Conservation (phyloP, 495 filamentous ascomycete genomes). For the Extremus antarcticus region DNA sequence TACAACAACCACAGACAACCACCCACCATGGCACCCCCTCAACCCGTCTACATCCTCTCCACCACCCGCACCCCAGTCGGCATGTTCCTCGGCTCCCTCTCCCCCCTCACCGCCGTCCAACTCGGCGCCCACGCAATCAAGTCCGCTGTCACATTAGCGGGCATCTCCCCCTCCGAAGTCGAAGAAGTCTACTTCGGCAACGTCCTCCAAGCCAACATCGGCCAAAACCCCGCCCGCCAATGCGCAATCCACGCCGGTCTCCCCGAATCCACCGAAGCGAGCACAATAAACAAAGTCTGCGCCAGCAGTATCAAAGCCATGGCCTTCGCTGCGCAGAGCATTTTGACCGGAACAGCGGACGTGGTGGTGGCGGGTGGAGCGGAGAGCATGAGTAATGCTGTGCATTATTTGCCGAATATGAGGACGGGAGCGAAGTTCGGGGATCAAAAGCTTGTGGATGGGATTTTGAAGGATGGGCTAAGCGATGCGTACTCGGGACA, state of each 20-base stretch:
- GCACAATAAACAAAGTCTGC: slow-evolving; percentile 98
- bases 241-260: slow-evolving; percentile 83
- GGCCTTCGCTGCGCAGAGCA: slow-evolving; percentile 89
- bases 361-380: slow-evolving; percentile 85
- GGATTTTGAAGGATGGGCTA: slow-evolving; percentile 82
- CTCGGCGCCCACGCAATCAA: slow-evolving; percentile 83
- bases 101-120: slow-evolving; percentile 73
- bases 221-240: slow-evolving; percentile 92
- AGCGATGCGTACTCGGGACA: slow-evolving; percentile 85
- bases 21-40: slow-evolving; percentile 33
- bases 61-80: slow-evolving; percentile 83
- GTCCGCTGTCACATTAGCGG: slow-evolving; percentile 80
- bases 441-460: slow-evolving; percentile 74
- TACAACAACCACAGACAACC: not conserved
- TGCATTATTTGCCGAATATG: slow-evolving; percentile 84
- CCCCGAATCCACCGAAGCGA: slow-evolving; percentile 63
- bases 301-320: slow-evolving; percentile 88
- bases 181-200: slow-evolving; percentile 97
- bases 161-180: slow-evolving; percentile 73
- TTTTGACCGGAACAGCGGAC: slow-evolving; percentile 85
- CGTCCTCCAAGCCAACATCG: slow-evolving; percentile 91
- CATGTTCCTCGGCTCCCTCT: slow-evolving; percentile 82
- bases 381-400: slow-evolving; percentile 95
- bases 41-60: slow-evolving; percentile 91
- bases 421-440: slow-evolving; percentile 85